Evolutionary conservation across 2,329 filamentous ascomycete genomes (phyloP).

Genomic region (Fusarium concolor): DNA sequence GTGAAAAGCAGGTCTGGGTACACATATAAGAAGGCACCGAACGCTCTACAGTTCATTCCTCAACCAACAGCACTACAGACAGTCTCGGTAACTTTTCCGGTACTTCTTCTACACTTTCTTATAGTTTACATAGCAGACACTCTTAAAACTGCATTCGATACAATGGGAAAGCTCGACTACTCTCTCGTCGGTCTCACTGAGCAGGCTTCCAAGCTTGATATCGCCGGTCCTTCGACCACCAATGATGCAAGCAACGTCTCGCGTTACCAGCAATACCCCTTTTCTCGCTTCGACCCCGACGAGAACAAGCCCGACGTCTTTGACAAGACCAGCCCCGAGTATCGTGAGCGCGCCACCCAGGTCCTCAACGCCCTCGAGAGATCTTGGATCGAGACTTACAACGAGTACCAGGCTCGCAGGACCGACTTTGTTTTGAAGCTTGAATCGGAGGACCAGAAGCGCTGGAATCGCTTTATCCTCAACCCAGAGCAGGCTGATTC

Average conservation of each 20-base stretch:
- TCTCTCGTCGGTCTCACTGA: neutral
- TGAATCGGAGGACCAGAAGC: constrained; percentile 5
- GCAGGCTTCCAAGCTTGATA: neutral
- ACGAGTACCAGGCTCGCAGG: constrained; percentile 5
- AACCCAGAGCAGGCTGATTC: constrained; percentile 1
- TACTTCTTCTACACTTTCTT: neutral
- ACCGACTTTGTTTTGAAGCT: neutral
- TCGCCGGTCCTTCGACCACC: neutral
- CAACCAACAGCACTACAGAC: neutral
- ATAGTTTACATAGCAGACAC: neutral
- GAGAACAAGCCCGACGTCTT: neutral
- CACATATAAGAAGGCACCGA: constrained; percentile 7
- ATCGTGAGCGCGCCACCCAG: constrained; percentile 8
- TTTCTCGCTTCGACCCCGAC: neutral
- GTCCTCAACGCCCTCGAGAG: constrained; percentile 17
- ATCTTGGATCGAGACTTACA: neutral
- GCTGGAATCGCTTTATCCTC: constrained; percentile 29
- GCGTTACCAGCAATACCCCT: constrained; percentile 17
- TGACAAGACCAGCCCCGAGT: constrained; percentile 28
- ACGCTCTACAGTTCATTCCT: neutral
- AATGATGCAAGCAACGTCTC: neutral
- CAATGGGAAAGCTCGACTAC: constrained; percentile 9
- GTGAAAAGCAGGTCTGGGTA: neutral
- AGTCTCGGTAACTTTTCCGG: neutral
- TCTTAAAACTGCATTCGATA: neutral